Percentiles rank a stretch among this genome's conserved stretches.
phyloP scores from a whole-genome alignment of 2,329 filamentous ascomycete genomes.

The Exophiala alcalophila region DNA sequence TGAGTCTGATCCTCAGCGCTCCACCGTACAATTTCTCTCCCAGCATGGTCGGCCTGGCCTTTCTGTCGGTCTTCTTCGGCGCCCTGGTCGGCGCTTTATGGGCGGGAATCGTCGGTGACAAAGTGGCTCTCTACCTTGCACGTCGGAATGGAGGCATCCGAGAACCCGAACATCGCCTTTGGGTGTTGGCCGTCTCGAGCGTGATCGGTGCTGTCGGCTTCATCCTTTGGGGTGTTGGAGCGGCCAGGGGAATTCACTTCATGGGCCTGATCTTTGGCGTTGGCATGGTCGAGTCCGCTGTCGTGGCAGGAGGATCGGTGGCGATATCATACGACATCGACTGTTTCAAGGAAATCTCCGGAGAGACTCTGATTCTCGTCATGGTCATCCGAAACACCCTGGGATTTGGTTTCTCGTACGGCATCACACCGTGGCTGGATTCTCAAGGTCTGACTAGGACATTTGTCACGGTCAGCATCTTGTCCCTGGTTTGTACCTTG shows the following conservation, averaged over 20 bases:
- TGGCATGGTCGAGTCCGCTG: slow-evolving; percentile 46
- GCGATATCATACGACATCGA: slow-evolving; percentile 50
- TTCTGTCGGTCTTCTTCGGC: slow-evolving; percentile 33
- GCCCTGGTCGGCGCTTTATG: slow-evolving; percentile 19
- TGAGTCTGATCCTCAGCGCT: slow-evolving; percentile 38
- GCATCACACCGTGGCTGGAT: slow-evolving; percentile 47
- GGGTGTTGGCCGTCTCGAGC: slow-evolving; percentile 33
- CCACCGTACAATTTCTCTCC: slow-evolving; percentile 39
- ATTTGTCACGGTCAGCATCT: not conserved
- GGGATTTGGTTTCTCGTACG: slow-evolving; percentile 51
- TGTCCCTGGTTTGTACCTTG: not conserved
- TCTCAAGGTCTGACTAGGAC: not conserved
- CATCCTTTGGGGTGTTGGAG: slow-evolving; percentile 53
- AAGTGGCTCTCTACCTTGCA: too few relatives aligned
- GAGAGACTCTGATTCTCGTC: slow-evolving; percentile 51
- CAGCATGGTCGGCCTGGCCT: slow-evolving; percentile 40
- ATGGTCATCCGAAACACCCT: slow-evolving; percentile 52
- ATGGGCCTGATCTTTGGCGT: slow-evolving; percentile 51
- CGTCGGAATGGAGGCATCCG: slow-evolving; percentile 28
- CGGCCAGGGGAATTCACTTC: slow-evolving; percentile 49
- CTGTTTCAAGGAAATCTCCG: slow-evolving; percentile 47
- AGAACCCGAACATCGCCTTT: slow-evolving; percentile 32
- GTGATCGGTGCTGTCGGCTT: slow-evolving; percentile 46
- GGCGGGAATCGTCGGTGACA: too few relatives aligned
- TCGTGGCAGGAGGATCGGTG: slow-evolving; percentile 45